Base-by-base conservation (phyloP, 768 basidiomycete genomes). In the Pleurotus ostreatus region DNA sequence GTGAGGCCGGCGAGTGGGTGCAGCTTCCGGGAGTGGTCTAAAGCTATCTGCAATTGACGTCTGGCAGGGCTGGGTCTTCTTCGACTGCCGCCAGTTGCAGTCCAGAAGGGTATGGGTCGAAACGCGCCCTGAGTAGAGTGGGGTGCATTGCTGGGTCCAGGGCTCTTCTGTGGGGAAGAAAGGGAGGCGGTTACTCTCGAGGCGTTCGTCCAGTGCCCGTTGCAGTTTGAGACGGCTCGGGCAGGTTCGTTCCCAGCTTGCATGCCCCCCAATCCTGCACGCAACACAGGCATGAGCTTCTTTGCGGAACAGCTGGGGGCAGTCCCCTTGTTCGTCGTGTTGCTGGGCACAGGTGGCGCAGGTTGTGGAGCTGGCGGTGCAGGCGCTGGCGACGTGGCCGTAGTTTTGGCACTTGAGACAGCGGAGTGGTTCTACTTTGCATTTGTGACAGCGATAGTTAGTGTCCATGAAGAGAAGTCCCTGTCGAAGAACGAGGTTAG, bases 101-200 rank as follows among this genome's bases (percentile, higher is more conserved):
- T 20, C 23, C 25, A 13, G 22, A 22, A 9, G 48, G 25, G 16
- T 26, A 15, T 25, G 25, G 23, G 22, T 20, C 23, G 13, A 15
- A 18, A 12, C 16, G 1, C 48, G 48, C 7, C 48, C 48, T 7
- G 18, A 9, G 23, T 49, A 25, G 13, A 49, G 25, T 16, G 48
- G 48, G 5, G 12, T 15, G 1, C 8, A 9, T 15, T 6, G 8
- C 3, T 49, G 48, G 15, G 48, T 49, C 48, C 48, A 49, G 18
- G 48, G 48, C 18, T 49, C 48, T 6, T 49, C 48, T 30, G 48
- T 49, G 3, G 48, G 48, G 48, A 49, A 49, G 15, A 26, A 49
- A 16, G 48, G 48, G 4, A 23, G 48, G 8, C 48, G 48, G 26
- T 49, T 49, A 5, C 9, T 30, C 23, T 25, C 22, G 25, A 26